Conservation (phyloP, 495 filamentous ascomycete genomes). For the Apodospora peruviana region DNA sequence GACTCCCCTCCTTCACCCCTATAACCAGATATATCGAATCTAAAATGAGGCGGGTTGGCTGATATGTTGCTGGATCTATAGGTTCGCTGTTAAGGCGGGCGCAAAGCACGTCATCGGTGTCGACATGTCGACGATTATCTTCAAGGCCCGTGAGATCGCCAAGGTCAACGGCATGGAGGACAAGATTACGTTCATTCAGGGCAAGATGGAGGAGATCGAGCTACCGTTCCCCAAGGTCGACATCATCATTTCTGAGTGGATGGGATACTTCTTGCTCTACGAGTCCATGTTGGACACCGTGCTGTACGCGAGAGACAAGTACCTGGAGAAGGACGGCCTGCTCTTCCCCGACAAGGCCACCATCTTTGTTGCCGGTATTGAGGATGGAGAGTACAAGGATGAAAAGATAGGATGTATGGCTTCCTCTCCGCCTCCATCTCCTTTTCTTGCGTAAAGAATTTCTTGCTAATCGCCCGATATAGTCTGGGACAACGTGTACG, state of each 20-base stretch:
- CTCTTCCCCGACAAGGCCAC: constrained; percentile 91
- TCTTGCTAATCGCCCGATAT: constrained; percentile 14
- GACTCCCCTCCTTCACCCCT: constrained; percentile 7
- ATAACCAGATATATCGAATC: not conserved
- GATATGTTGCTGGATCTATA: constrained; percentile 11
- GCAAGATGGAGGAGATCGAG: constrained; percentile 87
- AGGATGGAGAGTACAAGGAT: constrained; percentile 78
- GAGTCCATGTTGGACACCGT: constrained; percentile 96
- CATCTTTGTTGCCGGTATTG: constrained; percentile 77
- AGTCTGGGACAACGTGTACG: constrained; percentile 82
- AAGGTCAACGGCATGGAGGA: constrained; percentile 73
- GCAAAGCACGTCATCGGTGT: constrained; percentile 88
- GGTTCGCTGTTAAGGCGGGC: constrained; percentile 85
- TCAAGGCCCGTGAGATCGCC: constrained; percentile 79
- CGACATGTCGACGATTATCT: constrained; percentile 90
- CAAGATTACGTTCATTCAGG: constrained; percentile 74
- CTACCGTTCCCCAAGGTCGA: constrained; percentile 76
- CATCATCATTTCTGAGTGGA: constrained; percentile 96
- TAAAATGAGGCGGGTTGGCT: not conserved
- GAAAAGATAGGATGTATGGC: constrained; percentile 61
- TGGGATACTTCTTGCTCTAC: constrained; percentile 91
- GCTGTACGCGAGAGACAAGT: constrained; percentile 79
- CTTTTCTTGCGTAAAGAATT: not conserved
- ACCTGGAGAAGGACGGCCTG: constrained; percentile 67
- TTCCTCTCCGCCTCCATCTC: not conserved